Percentiles rank a stretch among this genome's conserved stretches.
These are phyloP conservation scores for Cryphonectria radicalis DNA, from an alignment of 2,329 filamentous ascomycete species.

Conservation along the genomic window DNA sequence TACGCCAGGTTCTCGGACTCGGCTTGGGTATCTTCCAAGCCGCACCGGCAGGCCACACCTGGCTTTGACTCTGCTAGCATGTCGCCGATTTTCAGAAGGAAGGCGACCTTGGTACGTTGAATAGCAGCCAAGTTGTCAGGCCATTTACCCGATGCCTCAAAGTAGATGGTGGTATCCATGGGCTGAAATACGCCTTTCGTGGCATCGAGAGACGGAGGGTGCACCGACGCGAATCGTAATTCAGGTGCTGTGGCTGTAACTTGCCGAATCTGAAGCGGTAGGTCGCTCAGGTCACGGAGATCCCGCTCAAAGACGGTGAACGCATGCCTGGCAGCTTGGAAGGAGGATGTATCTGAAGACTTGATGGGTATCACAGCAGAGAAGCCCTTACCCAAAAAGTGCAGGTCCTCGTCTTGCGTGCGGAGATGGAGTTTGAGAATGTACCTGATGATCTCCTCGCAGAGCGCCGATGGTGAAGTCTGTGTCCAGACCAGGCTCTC, in stretches of 20 bases:
- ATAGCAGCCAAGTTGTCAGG: conserved; percentile 90
- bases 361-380: conserved; percentile 52
- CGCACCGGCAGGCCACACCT: conserved; percentile 69
- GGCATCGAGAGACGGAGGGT: conserved; percentile 52
- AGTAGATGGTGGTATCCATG: conserved; percentile 83
- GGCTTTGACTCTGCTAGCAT: conserved; percentile 65
- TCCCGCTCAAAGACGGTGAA: conserved; percentile 77
- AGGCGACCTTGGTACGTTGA: conserved; percentile 91
- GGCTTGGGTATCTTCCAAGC: conserved; percentile 75
- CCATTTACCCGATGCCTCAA: conserved; percentile 92
- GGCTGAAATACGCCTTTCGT: conserved; percentile 54
- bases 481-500: conserved; percentile 89
- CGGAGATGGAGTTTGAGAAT: conserved; percentile 72
- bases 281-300: conserved; percentile 75
- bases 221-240: conserved; percentile 73
- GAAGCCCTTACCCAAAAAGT: conserved; percentile 55
- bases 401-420: conserved; percentile 57
- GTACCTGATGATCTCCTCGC: conserved; percentile 79
- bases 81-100: conserved; percentile 76
- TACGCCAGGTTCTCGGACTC: conserved; percentile 78
- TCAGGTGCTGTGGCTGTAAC: conserved; percentile 73
- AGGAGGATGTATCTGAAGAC: conserved; percentile 58
- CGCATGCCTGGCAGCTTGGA: conserved; percentile 69
- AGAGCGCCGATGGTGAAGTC: conserved; percentile 65
- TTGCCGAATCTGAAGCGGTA: conserved; percentile 86